phyloP scores from a whole-genome alignment of 75 land plant species.

The Picea glauca region DNA sequence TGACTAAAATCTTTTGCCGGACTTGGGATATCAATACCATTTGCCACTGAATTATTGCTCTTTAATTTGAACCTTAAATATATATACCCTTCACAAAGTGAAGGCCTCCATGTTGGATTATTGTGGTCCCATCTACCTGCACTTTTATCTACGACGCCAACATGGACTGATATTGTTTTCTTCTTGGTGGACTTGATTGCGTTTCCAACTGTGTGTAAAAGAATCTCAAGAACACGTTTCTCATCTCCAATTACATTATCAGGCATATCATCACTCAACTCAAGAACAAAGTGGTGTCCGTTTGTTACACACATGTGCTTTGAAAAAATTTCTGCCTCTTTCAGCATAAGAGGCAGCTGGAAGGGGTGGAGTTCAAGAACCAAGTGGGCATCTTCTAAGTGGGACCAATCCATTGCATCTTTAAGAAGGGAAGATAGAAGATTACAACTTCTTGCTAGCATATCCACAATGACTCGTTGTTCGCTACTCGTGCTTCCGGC shows the following conservation, averaged over 20 bases:
- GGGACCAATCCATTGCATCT: constrained; percentile 64
- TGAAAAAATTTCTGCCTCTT: constrained; percentile 55
- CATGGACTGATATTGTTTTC: constrained; percentile 42
- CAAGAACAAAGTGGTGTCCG: constrained; percentile 46
- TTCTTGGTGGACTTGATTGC: constrained; percentile 34
- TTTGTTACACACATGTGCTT: constrained; percentile 54
- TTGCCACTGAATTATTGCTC: constrained; percentile 10
- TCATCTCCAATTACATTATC: constrained; percentile 68
- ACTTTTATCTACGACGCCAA: constrained; percentile 26
- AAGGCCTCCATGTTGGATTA: constrained; percentile 54
- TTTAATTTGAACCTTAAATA: constrained; percentile 48
- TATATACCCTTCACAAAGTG: constrained; percentile 45
- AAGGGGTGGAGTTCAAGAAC: constrained; percentile 53
- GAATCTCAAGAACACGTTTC: constrained; percentile 62
- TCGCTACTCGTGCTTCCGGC: constrained; percentile 42
- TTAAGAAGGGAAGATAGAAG: constrained; percentile 62
- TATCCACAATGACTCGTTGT: constrained; percentile 50
- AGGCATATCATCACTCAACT: constrained; percentile 52
- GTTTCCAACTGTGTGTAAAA: constrained; percentile 76
- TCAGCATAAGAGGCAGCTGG: constrained; percentile 50
- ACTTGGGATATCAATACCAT: constrained; percentile 8
- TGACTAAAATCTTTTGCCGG: not conserved
- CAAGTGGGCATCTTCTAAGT: constrained; percentile 47
- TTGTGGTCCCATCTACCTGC: constrained; percentile 38
- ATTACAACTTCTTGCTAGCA: constrained; percentile 57